A percentile compares a stretch with the other conserved stretches of the same genome.
phyloP scores from a whole-genome alignment of 179 eudicot genomes.

The Sideroxylon spinosum region DNA sequence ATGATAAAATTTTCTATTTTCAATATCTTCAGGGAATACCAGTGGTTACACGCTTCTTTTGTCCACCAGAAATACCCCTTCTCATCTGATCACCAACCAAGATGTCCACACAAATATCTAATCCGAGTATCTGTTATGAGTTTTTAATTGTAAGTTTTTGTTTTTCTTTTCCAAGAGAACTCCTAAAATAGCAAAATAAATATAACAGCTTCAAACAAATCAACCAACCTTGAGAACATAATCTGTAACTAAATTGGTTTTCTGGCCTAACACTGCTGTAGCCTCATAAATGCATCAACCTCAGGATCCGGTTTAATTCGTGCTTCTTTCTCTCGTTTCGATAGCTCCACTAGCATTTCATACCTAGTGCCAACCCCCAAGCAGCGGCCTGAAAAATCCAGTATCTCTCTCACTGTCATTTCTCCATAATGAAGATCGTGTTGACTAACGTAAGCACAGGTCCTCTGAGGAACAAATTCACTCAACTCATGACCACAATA shows the following conservation, averaged over 20 bases:
- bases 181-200: not conserved
- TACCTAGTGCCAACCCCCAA: constrained; percentile 70
- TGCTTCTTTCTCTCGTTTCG: constrained; percentile 53
- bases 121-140: constrained; percentile 56
- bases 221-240: constrained; percentile 62
- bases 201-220: constrained; percentile 4
- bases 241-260: constrained; percentile 57
- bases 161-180: not conserved
- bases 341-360: constrained; percentile 49
- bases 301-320: constrained; percentile 70
- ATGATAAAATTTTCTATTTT: not conserved
- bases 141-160: not conserved
- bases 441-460: constrained; percentile 66
- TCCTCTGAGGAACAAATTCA: constrained; percentile 62
- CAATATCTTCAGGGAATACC: constrained; percentile 32
- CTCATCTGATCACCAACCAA: constrained; percentile 77
- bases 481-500: constrained; percentile 61
- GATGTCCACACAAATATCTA: constrained; percentile 69
- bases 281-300: constrained; percentile 75
- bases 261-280: constrained; percentile 52
- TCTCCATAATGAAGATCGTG: constrained; percentile 66
- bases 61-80: constrained; percentile 87
- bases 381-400: constrained; percentile 69
- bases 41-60: constrained; percentile 82
- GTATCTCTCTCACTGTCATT: constrained; percentile 72